Evolutionary conservation across 345 rosid genomes (phyloP).

Genomic region (Arabis hirsuta): DNA sequence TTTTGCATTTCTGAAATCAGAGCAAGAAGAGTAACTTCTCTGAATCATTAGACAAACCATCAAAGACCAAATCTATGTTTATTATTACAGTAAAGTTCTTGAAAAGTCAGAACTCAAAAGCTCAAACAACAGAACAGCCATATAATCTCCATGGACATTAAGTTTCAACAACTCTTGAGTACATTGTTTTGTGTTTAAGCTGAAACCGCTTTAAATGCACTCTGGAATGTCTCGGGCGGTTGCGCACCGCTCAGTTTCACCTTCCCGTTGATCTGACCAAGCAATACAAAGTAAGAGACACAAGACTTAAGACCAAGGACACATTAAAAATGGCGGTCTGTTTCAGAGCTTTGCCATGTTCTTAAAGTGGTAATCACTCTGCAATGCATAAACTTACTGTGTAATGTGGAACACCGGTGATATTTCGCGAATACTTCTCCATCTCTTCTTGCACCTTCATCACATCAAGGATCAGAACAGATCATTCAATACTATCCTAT

Average conservation of each 20-base stretch:
- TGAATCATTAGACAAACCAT: slow-evolving; percentile 8
- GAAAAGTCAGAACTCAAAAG: neutral
- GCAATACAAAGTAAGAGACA: slow-evolving; percentile 1
- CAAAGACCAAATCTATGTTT: neutral
- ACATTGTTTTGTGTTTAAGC: slow-evolving; percentile 32
- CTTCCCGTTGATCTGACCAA: slow-evolving; percentile 80
- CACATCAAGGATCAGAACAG: neutral
- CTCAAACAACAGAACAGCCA: slow-evolving; percentile 1
- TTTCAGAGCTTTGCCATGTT: neutral
- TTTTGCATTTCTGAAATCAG: slow-evolving; percentile 5
- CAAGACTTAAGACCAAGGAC: slow-evolving; percentile 1
- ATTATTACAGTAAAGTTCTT: slow-evolving; percentile 27
- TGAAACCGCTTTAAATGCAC: slow-evolving; percentile 63
- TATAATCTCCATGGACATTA: neutral
- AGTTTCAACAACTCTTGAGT: slow-evolving; percentile 3
- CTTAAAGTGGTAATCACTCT: neutral
- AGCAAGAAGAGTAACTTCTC: slow-evolving; percentile 17
- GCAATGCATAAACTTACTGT: slow-evolving; percentile 52
- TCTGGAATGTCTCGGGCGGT: slow-evolving; percentile 68
- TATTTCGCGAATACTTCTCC: slow-evolving; percentile 57
- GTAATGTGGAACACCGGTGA: slow-evolving; percentile 80
- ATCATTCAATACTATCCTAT: neutral
- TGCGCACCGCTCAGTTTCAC: slow-evolving; percentile 78
- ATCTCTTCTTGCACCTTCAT: slow-evolving; percentile 77
- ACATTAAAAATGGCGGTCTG: neutral